phyloP scores from a whole-genome alignment of 164 flowering plant species.

The Brasenia schreberi region DNA sequence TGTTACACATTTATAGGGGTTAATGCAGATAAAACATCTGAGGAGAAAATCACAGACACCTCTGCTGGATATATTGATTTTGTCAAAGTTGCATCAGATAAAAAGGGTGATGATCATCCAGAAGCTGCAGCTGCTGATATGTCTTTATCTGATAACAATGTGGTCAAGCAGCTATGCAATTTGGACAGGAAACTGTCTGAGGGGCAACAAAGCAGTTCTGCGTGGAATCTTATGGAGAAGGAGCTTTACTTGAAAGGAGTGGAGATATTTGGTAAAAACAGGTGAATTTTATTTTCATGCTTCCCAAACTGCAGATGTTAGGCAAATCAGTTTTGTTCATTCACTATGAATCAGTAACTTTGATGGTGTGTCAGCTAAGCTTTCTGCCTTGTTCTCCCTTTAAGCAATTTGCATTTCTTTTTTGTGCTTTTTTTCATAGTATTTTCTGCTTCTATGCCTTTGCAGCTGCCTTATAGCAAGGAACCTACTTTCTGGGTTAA shows the following conservation, averaged over 20 bases:
- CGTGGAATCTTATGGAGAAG: conserved; percentile 83
- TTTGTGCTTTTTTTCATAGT: too few species aligned
- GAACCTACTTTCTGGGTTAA: conserved; percentile 83
- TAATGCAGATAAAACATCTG: too few species aligned
- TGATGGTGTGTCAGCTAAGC: too few species aligned
- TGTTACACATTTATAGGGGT: too few species aligned
- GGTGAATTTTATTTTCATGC: conserved; percentile 26
- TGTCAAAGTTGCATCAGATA: too few species aligned
- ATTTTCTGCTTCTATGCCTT: conserved; percentile 5
- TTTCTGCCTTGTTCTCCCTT: too few species aligned
- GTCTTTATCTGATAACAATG: not conserved
- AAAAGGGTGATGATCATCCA: too few species aligned
- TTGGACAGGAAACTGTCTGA: conserved; percentile 11
- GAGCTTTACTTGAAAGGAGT: conserved; percentile 82
- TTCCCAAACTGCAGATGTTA: too few species aligned
- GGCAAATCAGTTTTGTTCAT: too few species aligned
- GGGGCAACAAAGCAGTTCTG: conserved; percentile 12
- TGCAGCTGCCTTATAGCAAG: conserved; percentile 93
- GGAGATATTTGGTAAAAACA: conserved; percentile 91
- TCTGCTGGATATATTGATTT: not conserved
- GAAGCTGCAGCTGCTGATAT: too few species aligned
- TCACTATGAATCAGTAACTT: too few species aligned
- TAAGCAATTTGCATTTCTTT: too few species aligned
- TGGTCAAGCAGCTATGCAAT: conserved; percentile 12
- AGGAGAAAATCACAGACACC: conserved; percentile 1